These are phyloP conservation scores for Hirsutella minnesotensis DNA, from an alignment of 2,329 filamentous ascomycete genomes.

Conservation along the genomic window DNA sequence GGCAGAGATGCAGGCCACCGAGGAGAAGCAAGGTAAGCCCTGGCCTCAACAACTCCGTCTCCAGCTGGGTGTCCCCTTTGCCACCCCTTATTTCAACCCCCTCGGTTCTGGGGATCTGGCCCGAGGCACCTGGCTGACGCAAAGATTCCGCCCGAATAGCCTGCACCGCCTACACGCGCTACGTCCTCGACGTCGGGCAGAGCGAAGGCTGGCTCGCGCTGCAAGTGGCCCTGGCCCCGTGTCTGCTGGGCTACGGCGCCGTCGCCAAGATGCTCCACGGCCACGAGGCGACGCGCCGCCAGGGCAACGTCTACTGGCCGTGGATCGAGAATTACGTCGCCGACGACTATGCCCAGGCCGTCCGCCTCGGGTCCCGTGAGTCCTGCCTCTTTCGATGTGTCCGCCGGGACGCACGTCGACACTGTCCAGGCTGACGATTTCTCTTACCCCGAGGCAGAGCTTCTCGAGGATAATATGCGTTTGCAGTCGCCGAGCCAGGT, in stretches of 20 bases:
- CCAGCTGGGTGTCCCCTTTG: neutral
- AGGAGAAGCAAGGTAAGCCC: conserved; percentile 59
- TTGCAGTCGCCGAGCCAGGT: conserved; percentile 62
- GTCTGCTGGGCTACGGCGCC: conserved; percentile 76
- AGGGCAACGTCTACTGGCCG: conserved; percentile 68
- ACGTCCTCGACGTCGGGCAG: conserved; percentile 79
- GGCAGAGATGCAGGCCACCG: conserved; percentile 57
- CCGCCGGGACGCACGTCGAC: neutral
- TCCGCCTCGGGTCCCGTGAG: conserved; percentile 57
- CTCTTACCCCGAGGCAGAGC: conserved; percentile 29
- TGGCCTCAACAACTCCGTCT: neutral
- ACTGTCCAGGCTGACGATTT: neutral
- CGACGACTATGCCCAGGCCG: conserved; percentile 65
- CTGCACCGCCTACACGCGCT: conserved; percentile 75
- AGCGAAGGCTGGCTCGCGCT: conserved; percentile 81
- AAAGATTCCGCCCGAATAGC: conserved; percentile 33
- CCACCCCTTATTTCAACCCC: neutral
- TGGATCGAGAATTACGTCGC: conserved; percentile 88
- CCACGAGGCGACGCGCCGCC: conserved; percentile 46
- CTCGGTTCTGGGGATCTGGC: no score
- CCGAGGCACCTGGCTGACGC: no score
- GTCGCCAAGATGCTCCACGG: conserved; percentile 61
- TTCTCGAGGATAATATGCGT: conserved; percentile 66
- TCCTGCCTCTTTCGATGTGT: conserved; percentile 2
- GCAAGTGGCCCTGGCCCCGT: conserved; percentile 75